Evolutionary conservation across 2,329 filamentous ascomycete species (phyloP).

Genomic region (Calycina herbarum): DNA sequence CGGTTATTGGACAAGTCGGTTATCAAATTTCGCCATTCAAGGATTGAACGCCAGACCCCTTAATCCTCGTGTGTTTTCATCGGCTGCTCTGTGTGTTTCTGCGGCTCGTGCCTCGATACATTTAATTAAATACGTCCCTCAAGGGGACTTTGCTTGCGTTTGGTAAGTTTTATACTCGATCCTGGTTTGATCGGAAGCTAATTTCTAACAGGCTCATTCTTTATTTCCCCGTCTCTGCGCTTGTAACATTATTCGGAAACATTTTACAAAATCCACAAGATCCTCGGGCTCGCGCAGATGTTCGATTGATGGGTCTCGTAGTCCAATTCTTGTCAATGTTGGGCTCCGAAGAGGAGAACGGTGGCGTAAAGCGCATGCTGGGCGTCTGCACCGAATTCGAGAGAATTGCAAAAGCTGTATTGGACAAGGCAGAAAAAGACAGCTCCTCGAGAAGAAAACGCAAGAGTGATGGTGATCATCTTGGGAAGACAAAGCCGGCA

Average conservation of each 20-base stretch:
- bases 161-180: conserved; percentile 62
- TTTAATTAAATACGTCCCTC: conserved; percentile 91
- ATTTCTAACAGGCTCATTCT: conserved; percentile 69
- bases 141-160: conserved; percentile 91
- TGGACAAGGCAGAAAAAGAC: conserved; percentile 92
- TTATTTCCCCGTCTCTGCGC: conserved; percentile 93
- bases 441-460: conserved; percentile 67
- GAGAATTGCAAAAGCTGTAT: conserved; percentile 84
- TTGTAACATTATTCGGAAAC: conserved; percentile 94
- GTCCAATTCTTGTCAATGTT: conserved; percentile 89
- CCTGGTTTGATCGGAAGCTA: conserved; percentile 27
- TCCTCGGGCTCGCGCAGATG: conserved; percentile 80
- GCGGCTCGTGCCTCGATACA: conserved; percentile 92
- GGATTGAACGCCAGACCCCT: conserved; percentile 87
- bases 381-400: conserved; percentile 95
- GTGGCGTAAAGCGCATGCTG: conserved; percentile 90
- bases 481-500: conserved; percentile 24
- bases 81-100: conserved; percentile 86
- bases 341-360: conserved; percentile 84
- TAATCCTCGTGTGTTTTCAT: conserved; percentile 93
- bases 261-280: conserved; percentile 95
- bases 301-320: conserved; percentile 87
- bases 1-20: conserved; percentile 93
- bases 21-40: conserved; percentile 94
- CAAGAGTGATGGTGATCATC: conserved; percentile 62